Evolutionary conservation across 2,329 filamentous ascomycete genomes (phyloP).

Genomic region (Aspergillus sp.): DNA sequence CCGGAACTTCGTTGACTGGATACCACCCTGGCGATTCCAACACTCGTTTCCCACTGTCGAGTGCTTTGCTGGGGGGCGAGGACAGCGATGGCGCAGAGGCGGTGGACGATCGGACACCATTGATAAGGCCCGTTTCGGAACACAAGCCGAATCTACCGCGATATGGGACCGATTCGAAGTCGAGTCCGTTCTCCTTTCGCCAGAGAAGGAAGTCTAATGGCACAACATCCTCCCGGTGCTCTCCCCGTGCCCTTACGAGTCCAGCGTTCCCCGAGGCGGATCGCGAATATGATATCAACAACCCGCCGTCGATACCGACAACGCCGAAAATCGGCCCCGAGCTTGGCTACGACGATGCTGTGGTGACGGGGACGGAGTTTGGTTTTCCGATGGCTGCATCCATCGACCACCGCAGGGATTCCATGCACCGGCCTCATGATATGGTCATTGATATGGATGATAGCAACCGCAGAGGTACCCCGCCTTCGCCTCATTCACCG

Average conservation of each 20-base stretch:
- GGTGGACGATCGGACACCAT: constrained; percentile 54
- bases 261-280: constrained; percentile 22
- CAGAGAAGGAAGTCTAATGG: constrained; percentile 27
- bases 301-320: constrained; percentile 62
- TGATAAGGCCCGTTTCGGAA: constrained; percentile 43
- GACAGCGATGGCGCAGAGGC: constrained; percentile 34
- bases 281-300: constrained; percentile 62
- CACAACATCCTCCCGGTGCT: constrained; percentile 30
- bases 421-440: constrained; percentile 34
- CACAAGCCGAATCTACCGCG: constrained; percentile 34
- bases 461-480: constrained; percentile 6
- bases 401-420: constrained; percentile 35
- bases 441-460: constrained; percentile 47
- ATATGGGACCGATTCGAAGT: constrained; percentile 33
- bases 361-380: constrained; percentile 45
- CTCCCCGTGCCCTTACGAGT: constrained; percentile 27
- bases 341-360: constrained; percentile 55
- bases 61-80: constrained; percentile 18
- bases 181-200: constrained; percentile 25
- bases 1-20: constrained; percentile 29
- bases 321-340: constrained; percentile 57
- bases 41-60: constrained; percentile 33
- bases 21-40: constrained; percentile 47
- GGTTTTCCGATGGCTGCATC: constrained; percentile 40
- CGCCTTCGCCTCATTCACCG: constrained; percentile 38